Base-by-base conservation (phyloP, 139 green algal genomes). In the Picochlorum sp. region DNA sequence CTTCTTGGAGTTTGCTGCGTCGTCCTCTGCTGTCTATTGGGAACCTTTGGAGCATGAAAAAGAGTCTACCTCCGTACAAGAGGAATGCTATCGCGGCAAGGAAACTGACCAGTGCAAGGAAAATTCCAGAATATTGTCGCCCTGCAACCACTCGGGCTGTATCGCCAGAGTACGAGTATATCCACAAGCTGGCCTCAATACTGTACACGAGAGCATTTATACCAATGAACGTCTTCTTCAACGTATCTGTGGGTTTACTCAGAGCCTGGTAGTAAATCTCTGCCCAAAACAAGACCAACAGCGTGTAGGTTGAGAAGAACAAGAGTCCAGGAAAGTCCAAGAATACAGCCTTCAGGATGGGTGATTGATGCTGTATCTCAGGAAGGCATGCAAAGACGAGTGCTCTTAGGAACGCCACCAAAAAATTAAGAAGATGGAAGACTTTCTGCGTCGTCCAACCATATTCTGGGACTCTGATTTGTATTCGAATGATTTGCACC, bases 401-500 rank as follows among this genome's bases (percentile, higher is more conserved):
- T 47, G 75, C 77, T 10, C 92, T 85, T 54, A 95, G 41, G 3
- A 61, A 49, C 41, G 77, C 89, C 2, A 95, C 81, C n/a, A 96
- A 38, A 57, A 85, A 86, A 69, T 98, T 99, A 10, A 99, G 82
- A 10, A 98, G 80, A 69, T 98, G 90, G 71, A 99, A 99, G 15
- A 98, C 91, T 74, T 99, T 99, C 62, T 99, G 94, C 11, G 94
- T 99, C 11, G 94, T 99, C 93, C 92, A 98, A 11, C 94, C 94
- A 66, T 95, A 97, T 74, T 98, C 88, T 7, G 94, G 92, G 26
- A 98, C 87, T 3, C 94, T 78, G 50, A 82, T 57, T 68, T 98
- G 92, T 21, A 99, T 96, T 16, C 89, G 74, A 1, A 90, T 65
- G 3, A 95, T 78, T 69, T 95, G 89, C 0, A 94, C 71, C 74